Conservation (phyloP, 176 grass and related monocot genomes). For the Cymbopogon citratus region DNA sequence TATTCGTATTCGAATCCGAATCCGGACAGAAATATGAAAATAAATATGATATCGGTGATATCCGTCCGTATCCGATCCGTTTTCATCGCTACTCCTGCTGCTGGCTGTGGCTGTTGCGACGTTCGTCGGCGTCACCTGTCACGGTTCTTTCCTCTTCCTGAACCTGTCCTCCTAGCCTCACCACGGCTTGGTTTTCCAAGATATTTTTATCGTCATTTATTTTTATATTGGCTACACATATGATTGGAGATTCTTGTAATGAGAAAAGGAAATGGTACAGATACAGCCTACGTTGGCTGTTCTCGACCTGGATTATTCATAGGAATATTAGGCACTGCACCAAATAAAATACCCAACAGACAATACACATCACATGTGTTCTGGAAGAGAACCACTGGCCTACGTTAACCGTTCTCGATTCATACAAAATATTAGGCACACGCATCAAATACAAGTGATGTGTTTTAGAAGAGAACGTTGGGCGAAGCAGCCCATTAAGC, state of each 20-base stretch:
- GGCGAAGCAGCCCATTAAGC: background rate
- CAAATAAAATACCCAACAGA: background rate
- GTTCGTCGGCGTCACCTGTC: background rate
- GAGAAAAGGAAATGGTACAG: background rate
- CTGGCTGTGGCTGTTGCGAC: constrained; percentile 2
- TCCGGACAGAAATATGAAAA: too few relatives aligned
- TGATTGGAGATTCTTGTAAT: background rate
- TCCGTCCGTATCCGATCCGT: too few relatives aligned
- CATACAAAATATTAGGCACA: background rate
- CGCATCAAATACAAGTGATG: background rate
- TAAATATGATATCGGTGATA: too few relatives aligned
- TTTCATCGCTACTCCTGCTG: too few relatives aligned
- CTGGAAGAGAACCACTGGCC: background rate
- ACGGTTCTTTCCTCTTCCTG: background rate
- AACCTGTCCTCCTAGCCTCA: background rate
- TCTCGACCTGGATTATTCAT: background rate
- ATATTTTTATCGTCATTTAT: constrained; percentile 9
- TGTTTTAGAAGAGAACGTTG: background rate
- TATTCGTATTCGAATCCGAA: too few relatives aligned
- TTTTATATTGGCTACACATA: background rate
- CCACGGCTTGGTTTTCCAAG: background rate
- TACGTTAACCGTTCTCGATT: background rate
- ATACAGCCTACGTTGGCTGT: background rate
- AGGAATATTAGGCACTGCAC: background rate
- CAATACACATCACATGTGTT: background rate